Evolutionary conservation across 1,284 basidiomycete genomes (phyloP).

Genomic region (Leccinum variabile): DNA sequence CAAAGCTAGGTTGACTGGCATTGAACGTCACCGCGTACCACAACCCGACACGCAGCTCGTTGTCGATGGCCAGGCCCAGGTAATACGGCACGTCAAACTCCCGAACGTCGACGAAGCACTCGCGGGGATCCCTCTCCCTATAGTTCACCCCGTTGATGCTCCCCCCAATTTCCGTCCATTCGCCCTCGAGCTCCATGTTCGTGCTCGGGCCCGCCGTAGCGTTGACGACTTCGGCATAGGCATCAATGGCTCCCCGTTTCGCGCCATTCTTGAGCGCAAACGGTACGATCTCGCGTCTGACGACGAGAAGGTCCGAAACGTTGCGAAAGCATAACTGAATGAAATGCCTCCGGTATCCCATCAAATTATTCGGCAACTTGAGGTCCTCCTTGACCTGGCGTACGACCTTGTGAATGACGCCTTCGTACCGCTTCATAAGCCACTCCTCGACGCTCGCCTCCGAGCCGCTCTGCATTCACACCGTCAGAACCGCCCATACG

Average conservation of each 20-base stretch:
- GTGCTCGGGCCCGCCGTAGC: constrained; percentile 58
- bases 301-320: constrained; percentile 85
- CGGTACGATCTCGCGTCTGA: constrained; percentile 87
- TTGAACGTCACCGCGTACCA: constrained; percentile 93
- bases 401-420: constrained; percentile 74
- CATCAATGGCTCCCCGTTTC: constrained; percentile 95
- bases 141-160: constrained; percentile 42
- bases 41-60: constrained; percentile 94
- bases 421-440: constrained; percentile 93
- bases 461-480: constrained; percentile 63
- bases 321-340: constrained; percentile 92
- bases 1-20: constrained; percentile 80
- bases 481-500: constrained; percentile 2
- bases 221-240: constrained; percentile 96
- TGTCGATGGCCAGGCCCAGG: constrained; percentile 97
- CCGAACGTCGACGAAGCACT: constrained; percentile 91
- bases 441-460: constrained; percentile 96
- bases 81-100: constrained; percentile 99
- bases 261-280: constrained; percentile 88
- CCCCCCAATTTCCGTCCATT: constrained; percentile 49
- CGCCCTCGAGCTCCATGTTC: constrained; percentile 69
- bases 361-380: constrained; percentile 92
- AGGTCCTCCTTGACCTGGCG: constrained; percentile 93
- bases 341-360: constrained; percentile 87
- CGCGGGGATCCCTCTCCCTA: constrained; percentile 78